Base-by-base conservation (phyloP, 1,139 yeast species). In the Meyerozyma carpophila region DNA sequence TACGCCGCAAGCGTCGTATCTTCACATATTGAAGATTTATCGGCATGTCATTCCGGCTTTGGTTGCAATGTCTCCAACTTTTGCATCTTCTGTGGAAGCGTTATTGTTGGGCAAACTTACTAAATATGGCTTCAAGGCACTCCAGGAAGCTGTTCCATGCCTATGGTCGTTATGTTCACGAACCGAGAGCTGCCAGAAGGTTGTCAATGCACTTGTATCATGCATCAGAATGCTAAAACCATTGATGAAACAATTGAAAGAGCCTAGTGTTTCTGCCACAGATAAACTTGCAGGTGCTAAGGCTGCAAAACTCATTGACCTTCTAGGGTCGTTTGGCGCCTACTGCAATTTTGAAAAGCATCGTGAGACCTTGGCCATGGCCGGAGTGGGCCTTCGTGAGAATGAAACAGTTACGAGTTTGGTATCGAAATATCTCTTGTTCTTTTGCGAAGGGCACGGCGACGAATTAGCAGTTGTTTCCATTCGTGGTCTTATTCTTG, bases 251-350 rank as follows among this genome's bases (percentile, higher is more conserved):
- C 48, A 57, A 39, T 50, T 59, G 44, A 32, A 47, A 7, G 39
- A 48, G 18, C 39, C 29, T 47, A 7, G 48, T 55, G 16, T 2
- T 13, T 14, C 20, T 16, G 7, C 10, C 34, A 13, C 7, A 5
- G 34, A 31, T 14, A 13, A 6, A 5, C 44, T 46, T 18, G 49
- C 49, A 4, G 83, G 78, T 43, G 66, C 73, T 0, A 80, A 76
- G 50, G 53, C 82, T 4, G 70, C 71, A n/a, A 73, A 84, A 48
- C 60, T 88, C 6, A 58, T 88, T 1, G 78, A 78, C 53, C 62
- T 88, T 20, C 57, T 86, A 9, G 90, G 95, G 0, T 75, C 77
- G 41, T 79, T 88, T 62, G 94, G 91, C 0, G 70, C 83, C 41
- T 77, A 76, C 52, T 84, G 93, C 53, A 66, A 77, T 16, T 72